A percentile compares a stretch with the other conserved stretches of the same genome.
phyloP scores from a whole-genome alignment of 148 eudicot genomes.

The Beta vulgaris region DNA sequence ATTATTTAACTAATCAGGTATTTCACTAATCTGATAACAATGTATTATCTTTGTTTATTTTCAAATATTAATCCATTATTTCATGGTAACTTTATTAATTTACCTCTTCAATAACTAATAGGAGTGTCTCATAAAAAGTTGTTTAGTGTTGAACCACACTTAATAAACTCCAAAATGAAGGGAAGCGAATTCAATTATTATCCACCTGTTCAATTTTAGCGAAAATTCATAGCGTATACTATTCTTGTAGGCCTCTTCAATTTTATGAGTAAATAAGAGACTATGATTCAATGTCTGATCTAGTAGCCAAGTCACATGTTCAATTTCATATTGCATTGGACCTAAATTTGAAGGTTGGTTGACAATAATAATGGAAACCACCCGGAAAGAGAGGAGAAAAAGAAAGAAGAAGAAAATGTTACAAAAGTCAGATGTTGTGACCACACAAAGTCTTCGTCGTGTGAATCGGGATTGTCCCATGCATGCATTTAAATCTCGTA shows the following conservation, averaged over 20 bases:
- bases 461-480: constrained; percentile 9
- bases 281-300: neutral
- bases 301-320: neutral
- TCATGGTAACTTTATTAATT: no score
- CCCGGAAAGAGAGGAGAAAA: constrained; percentile 15
- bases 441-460: constrained; percentile 18
- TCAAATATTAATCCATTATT: no score
- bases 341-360: constrained; percentile 19
- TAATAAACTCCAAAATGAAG: no score
- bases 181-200: no score
- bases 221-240: no score
- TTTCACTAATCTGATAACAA: no score
- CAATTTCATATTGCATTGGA: neutral
- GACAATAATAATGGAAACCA: constrained; percentile 24
- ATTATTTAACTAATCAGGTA: no score
- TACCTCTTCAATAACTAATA: no score
- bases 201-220: no score
- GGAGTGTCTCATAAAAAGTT: no score
- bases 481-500: constrained; percentile 10
- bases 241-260: neutral
- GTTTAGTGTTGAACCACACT: no score
- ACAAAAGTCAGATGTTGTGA: constrained; percentile 13
- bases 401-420: neutral
- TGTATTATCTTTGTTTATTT: no score
- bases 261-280: neutral